These are phyloP conservation scores for Citrus medica DNA, from an alignment of 345 rosid species.

Conservation along the genomic window DNA sequence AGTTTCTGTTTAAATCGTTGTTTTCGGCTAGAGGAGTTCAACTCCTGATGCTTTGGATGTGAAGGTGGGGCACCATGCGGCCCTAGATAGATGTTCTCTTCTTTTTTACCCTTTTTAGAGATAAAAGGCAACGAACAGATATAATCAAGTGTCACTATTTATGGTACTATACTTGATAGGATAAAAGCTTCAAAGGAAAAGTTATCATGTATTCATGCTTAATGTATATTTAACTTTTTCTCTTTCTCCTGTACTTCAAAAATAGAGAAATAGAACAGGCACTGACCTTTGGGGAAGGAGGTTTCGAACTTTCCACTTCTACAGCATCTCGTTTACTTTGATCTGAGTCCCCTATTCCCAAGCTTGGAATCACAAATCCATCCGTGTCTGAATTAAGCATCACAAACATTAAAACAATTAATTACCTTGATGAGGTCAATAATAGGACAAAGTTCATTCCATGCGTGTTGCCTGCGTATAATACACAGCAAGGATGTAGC, in stretches of 20 bases:
- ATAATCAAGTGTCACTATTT: not conserved
- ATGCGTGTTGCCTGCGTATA: not conserved
- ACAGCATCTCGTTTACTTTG: constrained; percentile 30
- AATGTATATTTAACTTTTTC: too few relatives aligned
- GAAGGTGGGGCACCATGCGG: constrained; percentile 94
- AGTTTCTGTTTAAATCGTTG: constrained; percentile 82
- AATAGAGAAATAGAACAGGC: not conserved
- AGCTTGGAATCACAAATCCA: constrained; percentile 94
- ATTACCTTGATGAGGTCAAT: not conserved
- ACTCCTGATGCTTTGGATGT: constrained; percentile 59
- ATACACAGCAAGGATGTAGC: too few relatives aligned
- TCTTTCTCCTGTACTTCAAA: not conserved
- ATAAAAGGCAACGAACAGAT: not conserved
- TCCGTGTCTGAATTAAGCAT: constrained; percentile 62
- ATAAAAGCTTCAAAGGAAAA: not conserved
- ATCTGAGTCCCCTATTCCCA: constrained; percentile 53
- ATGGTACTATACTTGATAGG: not conserved
- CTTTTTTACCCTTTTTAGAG: constrained; percentile 40
- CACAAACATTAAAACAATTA: not conserved
- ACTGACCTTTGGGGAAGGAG: constrained; percentile 64
- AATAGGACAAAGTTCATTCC: not conserved
- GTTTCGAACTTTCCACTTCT: constrained; percentile 39
- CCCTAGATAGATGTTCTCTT: constrained; percentile 84
- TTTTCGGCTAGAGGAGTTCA: constrained; percentile 57
- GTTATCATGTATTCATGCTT: not conserved